These are phyloP conservation scores for Populus alba DNA, from an alignment of 345 rosid species.

Conservation along the genomic window DNA sequence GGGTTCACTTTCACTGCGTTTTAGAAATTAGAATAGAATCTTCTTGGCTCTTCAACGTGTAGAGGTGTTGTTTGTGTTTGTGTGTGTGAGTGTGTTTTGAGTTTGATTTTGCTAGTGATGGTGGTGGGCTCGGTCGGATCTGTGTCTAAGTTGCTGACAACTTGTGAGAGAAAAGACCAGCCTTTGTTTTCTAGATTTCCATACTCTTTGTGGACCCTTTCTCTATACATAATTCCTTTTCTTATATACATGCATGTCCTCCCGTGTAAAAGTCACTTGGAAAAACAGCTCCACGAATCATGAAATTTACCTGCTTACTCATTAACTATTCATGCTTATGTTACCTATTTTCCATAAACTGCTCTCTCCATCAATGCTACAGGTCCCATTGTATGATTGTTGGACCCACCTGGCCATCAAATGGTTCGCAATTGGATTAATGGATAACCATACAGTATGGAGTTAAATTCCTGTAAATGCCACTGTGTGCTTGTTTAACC, in stretches of 20 bases:
- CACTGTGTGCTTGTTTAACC: neutral
- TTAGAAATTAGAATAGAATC: constrained; percentile 59
- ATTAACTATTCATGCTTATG: constrained; percentile 5
- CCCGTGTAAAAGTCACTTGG: neutral
- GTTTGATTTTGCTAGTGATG: constrained; percentile 21
- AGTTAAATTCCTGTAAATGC: neutral
- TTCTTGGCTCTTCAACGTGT: constrained; percentile 40
- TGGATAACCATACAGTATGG: neutral
- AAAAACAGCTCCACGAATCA: constrained; percentile 5
- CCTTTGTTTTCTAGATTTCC: constrained; percentile 37
- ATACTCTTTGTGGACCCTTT: constrained; percentile 12
- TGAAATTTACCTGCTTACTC: constrained; percentile 10
- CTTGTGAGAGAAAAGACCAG: constrained; percentile 21
- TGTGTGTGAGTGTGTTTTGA: neutral
- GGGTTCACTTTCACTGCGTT: constrained; percentile 46
- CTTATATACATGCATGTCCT: neutral
- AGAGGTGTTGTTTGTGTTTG: constrained; percentile 7
- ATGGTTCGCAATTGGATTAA: constrained; percentile 3
- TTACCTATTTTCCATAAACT: constrained; percentile 12
- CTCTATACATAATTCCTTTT: neutral
- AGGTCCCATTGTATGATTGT: constrained; percentile 22
- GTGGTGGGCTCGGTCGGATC: constrained; percentile 53
- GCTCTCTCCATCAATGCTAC: constrained; percentile 25
- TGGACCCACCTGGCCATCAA: constrained; percentile 22
- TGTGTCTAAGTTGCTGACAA: constrained; percentile 49